Evolutionary conservation across 2,329 filamentous ascomycete species (phyloP).

Genomic region (Ophiognomonia clavigignenti-juglandacearum): DNA sequence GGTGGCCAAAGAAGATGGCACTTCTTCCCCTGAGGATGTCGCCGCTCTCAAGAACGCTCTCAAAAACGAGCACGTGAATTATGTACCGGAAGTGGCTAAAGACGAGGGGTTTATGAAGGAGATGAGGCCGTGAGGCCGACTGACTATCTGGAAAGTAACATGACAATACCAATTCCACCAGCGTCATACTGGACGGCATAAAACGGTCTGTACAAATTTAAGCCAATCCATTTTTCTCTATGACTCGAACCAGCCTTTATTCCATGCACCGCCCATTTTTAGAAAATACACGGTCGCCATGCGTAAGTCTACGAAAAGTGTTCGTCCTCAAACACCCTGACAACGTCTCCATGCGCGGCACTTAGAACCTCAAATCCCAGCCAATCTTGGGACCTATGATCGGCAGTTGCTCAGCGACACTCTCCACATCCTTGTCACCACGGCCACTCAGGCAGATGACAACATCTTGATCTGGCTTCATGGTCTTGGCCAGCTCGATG

Average conservation of each 20-base stretch:
- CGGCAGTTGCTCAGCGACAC: conserved; percentile 90
- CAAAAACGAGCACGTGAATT: conserved; percentile 38
- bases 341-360: background rate
- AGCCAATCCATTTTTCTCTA: conserved; percentile 1
- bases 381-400: conserved; percentile 83
- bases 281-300: background rate
- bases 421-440: conserved; percentile 98
- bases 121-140: conserved; percentile 14
- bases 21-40: too few species aligned
- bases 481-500: conserved; percentile 84
- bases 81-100: conserved; percentile 11
- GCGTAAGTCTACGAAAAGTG: background rate
- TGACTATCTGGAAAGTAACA: background rate
- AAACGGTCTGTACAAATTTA: background rate
- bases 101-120: conserved; percentile 27
- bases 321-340: background rate
- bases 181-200: background rate
- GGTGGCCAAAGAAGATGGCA: too few species aligned
- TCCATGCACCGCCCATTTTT: too few species aligned
- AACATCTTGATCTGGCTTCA: conserved; percentile 82
- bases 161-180: background rate
- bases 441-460: conserved; percentile 91
- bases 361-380: conserved; percentile 61
- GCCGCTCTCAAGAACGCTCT: too few species aligned
- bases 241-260: background rate